Base-by-base conservation (phyloP, 1,139 yeast genomes). In the Magnusiomyces suaveolens region DNA sequence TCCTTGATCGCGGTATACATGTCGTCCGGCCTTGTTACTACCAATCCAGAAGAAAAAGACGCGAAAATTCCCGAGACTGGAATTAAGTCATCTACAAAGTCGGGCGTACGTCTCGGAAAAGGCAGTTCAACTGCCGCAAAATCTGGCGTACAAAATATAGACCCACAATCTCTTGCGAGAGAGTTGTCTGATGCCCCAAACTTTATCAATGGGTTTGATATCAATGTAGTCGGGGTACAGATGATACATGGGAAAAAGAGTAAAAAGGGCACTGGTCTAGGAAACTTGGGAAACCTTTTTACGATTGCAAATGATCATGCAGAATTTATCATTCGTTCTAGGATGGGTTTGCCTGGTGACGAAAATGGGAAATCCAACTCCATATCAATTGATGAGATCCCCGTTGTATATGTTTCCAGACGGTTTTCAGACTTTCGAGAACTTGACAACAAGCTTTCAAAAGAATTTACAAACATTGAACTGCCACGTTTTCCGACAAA, bases 21-120 rank as follows among this genome's bases (percentile, higher is more conserved):
- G 69, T 86, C 88, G 61, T 83, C 96, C 0, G 86, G 92, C 44
- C 67, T 90, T 23, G 81, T 82, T n/a, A 80, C 90, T 1, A 71
- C 75, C 0, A 75, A 80, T 53, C 90, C 84, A 59, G 66, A 76
- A 52, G 72, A 67, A 20, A 84, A 84, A 61, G 77, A 70, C 39
- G 65, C 68, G 8, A 68, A 72, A 49, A 73, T 72, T 46, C 3
- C 64, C 64, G 46, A 59, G 59, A 24, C 59, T 56, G 25, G 60
- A 36, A 44, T 52, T 18, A 14, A 43, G 6, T 32, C 46, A 25
- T 24, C 50, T 41, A 3, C 56, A 41, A 50, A 12, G 12, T 59
- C 63, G 12, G 61, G 59, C 18, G 24, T 3, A 2, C 21, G 4
- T 16, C 38, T 78, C 51, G 65, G 66, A 10, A 62, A 46, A 16